Base-by-base conservation (phyloP, 2,329 filamentous ascomycete species). In the Nemania abortiva region DNA sequence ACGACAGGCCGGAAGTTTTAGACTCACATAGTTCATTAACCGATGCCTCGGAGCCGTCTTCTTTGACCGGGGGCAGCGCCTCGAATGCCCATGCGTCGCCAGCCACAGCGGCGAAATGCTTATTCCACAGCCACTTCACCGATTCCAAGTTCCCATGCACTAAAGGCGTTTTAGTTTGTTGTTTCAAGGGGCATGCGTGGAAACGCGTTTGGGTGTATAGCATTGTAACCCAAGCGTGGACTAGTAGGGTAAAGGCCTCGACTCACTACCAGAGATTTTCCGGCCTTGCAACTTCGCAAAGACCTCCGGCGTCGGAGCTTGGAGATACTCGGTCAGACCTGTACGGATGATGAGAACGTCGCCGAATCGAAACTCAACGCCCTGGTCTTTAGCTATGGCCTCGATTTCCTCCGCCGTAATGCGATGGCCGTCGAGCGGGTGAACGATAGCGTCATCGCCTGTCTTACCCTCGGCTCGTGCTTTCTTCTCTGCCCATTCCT, bases 111-210 rank as follows among this genome's bases (percentile, higher is more conserved):
- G 90, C 84, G 72, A 93, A 92, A 61, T 90, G 89, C 72, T 85
- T 87, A 74, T 93, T 89, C 81, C 92, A 91, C 67, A 93, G 70
- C 90, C 90, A 93, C 62, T 87, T 85, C 7, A 88, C 81, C 3
- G 90, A 85, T 53, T 85, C 85, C 56, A 87, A 79, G 2, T 74
- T 75, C 0, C 84, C 85, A 47, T 88, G 81, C 52, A 85, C 68
- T 72, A 39, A 22, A 42, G 2, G 1, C 11, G 24, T 6, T 20
- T 72, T 24, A 72, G 61, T 10, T 39, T 63, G 45, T 24, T 24
- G 1, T 37, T 24, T 34, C 47, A 15, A 22, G 24, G 39, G 34
- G 5, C 13, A 13, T 11, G 18, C 7, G 18, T 34, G 22, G 11
- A 34, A 18, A 18, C 3, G 15, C 39, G 31, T 31, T 53, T 10